Conservation (phyloP, 2,329 filamentous ascomycete genomes). For the Exophiala sp. region DNA sequence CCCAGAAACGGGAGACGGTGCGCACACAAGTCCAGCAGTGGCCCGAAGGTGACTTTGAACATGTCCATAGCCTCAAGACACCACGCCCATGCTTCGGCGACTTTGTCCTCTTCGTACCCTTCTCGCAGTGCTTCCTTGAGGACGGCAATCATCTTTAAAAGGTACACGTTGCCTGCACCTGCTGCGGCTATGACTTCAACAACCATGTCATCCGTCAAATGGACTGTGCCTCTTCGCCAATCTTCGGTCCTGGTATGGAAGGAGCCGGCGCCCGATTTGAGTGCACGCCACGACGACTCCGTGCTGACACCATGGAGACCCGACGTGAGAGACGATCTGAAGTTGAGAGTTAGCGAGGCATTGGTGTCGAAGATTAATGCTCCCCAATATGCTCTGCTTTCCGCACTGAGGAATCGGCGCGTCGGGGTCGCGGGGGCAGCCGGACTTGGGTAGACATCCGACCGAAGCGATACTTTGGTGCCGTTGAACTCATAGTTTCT, state of each 20-base stretch:
- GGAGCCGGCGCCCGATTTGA: conserved; percentile 29
- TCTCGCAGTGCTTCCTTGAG: conserved; percentile 34
- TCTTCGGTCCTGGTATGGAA: conserved; percentile 31
- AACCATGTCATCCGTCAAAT: conserved; percentile 31
- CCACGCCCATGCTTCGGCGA: conserved; percentile 28
- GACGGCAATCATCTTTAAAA: conserved; percentile 32
- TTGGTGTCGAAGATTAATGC: conserved; percentile 42
- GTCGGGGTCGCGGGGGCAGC: conserved; percentile 30
- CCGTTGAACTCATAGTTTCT: conserved; percentile 40
- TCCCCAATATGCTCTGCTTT: conserved; percentile 41
- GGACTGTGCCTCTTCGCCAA: conserved; percentile 28
- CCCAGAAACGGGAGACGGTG: conserved; percentile 32
- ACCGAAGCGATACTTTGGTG: conserved; percentile 35
- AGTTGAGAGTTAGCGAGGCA: conserved; percentile 40
- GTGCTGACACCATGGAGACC: conserved; percentile 32
- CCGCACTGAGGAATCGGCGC: conserved; percentile 35
- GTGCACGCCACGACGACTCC: conserved; percentile 31
- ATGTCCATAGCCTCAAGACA: conserved; percentile 30
- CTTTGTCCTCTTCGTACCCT: conserved; percentile 31
- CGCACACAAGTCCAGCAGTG: conserved; percentile 30
- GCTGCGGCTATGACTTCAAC: conserved; percentile 32
- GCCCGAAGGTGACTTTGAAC: conserved; percentile 31
- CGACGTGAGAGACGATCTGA: conserved; percentile 37
- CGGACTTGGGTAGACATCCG: conserved; percentile 24
- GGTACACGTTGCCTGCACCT: conserved; percentile 29